Percentiles rank a stretch among this genome's conserved stretches.
These are phyloP conservation scores for Suhomyces bolitotheri DNA, from an alignment of 1,139 yeast genomes.

Conservation along the genomic window DNA sequence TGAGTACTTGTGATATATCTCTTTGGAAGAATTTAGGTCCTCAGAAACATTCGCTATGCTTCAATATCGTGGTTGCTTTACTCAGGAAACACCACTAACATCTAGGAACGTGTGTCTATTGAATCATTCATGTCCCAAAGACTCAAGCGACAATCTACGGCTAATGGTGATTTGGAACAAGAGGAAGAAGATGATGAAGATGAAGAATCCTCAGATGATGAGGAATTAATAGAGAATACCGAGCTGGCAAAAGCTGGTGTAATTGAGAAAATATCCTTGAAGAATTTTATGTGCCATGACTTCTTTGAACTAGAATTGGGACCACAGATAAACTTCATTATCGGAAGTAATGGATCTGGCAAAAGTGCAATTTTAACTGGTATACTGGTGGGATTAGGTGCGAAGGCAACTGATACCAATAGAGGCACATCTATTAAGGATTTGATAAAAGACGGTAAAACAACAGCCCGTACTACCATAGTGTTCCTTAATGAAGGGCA, in stretches of 20 bases:
- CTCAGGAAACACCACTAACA: too few species aligned
- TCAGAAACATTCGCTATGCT: too few species aligned
- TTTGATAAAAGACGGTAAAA: conserved; percentile 76
- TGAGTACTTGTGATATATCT: too few species aligned
- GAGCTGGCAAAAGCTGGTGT: conserved; percentile 52
- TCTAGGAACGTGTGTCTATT: conserved; percentile 7
- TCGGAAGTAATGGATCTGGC: conserved; percentile 95
- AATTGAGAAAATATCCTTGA: conserved; percentile 56
- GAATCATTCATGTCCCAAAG: conserved; percentile 11
- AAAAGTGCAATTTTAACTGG: conserved; percentile 93
- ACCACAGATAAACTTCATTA: conserved; percentile 83
- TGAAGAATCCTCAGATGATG: conserved; percentile 9
- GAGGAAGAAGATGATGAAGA: conserved; percentile 10
- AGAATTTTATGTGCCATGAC: conserved; percentile 83
- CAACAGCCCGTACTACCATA: conserved; percentile 61
- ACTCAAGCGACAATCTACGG: conserved; percentile 4
- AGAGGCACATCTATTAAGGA: conserved; percentile 73
- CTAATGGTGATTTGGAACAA: conserved; percentile 6
- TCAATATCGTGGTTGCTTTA: too few species aligned
- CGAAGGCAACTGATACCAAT: conserved; percentile 86
- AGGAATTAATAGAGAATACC: conserved; percentile 20
- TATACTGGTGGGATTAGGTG: conserved; percentile 89
- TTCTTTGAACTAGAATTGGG: conserved; percentile 76
- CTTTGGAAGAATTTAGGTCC: too few species aligned
- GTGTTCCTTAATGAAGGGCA: conserved; percentile 62